Conservation (phyloP, 1,284 basidiomycete species). For the Phaffia rhodozyma region DNA sequence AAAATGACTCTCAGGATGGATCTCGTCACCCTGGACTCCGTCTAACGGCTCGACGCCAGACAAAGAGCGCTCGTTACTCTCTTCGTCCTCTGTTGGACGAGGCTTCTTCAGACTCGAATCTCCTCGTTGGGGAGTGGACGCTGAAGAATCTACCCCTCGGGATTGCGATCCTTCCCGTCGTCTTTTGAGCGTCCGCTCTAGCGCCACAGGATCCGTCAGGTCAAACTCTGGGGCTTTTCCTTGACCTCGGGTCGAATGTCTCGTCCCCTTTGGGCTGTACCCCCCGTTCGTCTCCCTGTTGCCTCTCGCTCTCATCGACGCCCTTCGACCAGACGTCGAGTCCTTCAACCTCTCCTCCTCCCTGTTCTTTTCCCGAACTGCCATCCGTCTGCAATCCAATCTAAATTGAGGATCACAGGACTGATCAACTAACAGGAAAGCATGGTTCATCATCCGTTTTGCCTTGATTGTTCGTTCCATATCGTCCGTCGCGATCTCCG, state of each 20-base stretch:
- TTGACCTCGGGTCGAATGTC: slow-evolving; percentile 51
- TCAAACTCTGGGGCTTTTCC: slow-evolving; percentile 55
- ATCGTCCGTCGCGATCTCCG: slow-evolving; percentile 55
- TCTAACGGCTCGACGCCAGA: too few relatives aligned
- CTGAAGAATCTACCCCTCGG: too few relatives aligned
- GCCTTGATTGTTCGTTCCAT: slow-evolving; percentile 66
- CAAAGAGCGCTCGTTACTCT: too few relatives aligned
- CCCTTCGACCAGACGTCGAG: slow-evolving; percentile 33
- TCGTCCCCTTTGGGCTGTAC: slow-evolving; percentile 23
- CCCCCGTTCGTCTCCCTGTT: slow-evolving; percentile 39
- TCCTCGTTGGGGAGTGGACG: too few relatives aligned
- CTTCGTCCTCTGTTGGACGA: too few relatives aligned
- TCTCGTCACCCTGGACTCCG: too few relatives aligned
- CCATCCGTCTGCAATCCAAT: slow-evolving; percentile 80
- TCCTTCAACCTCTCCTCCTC: slow-evolving; percentile 46
- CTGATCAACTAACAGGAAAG: slow-evolving; percentile 67
- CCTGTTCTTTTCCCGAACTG: slow-evolving; percentile 59
- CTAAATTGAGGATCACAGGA: slow-evolving; percentile 75
- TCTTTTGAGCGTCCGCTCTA: slow-evolving; percentile 48
- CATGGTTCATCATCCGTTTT: slow-evolving; percentile 77
- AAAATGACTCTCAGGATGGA: too few relatives aligned
- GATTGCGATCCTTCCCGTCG: neutral
- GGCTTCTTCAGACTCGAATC: too few relatives aligned
- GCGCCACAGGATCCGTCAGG: slow-evolving; percentile 49
- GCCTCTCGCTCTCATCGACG: slow-evolving; percentile 34